Percentiles rank a stretch among this genome's conserved stretches.
These are phyloP conservation scores for Nemania serpens DNA, from an alignment of 2,329 filamentous ascomycete genomes.

Conservation along the genomic window DNA sequence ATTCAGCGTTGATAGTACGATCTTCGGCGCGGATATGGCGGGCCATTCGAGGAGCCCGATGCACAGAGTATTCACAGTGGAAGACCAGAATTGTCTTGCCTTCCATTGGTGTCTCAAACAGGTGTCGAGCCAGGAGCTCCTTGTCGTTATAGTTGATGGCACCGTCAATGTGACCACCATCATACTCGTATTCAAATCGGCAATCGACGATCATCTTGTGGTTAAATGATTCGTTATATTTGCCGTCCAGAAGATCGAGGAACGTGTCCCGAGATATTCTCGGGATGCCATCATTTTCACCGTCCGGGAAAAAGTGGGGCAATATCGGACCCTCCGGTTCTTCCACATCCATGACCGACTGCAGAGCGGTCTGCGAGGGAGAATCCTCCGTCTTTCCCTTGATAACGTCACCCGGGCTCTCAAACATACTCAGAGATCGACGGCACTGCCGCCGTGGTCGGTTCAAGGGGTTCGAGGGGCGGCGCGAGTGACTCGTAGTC, in stretches of 20 bases:
- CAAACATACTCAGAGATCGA: constrained; percentile 96
- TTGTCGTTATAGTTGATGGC: constrained; percentile 98
- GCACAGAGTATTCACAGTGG: constrained; percentile 98
- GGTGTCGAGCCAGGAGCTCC: constrained; percentile 76
- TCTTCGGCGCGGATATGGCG: constrained; percentile 90
- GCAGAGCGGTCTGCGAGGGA: constrained; percentile 59
- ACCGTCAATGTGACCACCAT: constrained; percentile 91
- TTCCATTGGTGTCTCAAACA: constrained; percentile 72
- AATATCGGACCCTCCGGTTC: constrained; percentile 74
- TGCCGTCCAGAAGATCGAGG: constrained; percentile 84
- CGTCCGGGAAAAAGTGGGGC: constrained; percentile 82
- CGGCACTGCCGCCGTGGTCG: constrained; percentile 87
- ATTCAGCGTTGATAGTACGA: constrained; percentile 80
- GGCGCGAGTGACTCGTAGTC: constrained; percentile 70
- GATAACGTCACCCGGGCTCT: constrained; percentile 85
- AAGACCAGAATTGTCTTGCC: constrained; percentile 84
- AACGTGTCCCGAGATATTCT: constrained; percentile 83
- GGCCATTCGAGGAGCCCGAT: constrained; percentile 95
- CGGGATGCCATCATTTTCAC: constrained; percentile 83
- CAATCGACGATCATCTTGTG: constrained; percentile 91
- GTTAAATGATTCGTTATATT: constrained; percentile 75
- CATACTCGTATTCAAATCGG: constrained; percentile 98
- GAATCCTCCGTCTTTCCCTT: constrained; percentile 71
- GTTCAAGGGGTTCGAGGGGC: constrained; percentile 71
- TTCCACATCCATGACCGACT: constrained; percentile 84